Base-by-base conservation (phyloP, 129 eudicot genomes). In the Tanacetum coccineum region DNA sequence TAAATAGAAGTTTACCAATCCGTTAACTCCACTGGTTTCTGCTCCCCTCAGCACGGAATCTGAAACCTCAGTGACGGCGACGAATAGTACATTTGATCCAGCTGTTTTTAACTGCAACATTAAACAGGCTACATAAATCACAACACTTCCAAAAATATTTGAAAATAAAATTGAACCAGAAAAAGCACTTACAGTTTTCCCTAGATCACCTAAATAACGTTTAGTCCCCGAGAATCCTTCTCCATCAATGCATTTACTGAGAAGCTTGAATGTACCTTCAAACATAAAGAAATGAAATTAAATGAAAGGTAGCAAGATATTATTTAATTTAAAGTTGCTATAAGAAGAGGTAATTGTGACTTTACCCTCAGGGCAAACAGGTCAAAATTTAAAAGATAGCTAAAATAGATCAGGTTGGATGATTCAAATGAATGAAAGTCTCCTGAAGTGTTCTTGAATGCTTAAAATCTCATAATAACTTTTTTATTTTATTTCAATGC, bases 11-110 rank as follows among this genome's bases (percentile, higher is more conserved):
- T 57, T 32, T 49, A 94, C 99, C 97, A 94, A 77, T 76, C 99
- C 99, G 75, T 84, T 79, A 47, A 89, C 71, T 56, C 99, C 99
- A 77, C 70, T 94, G 44, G 93, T 70, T 78, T 94, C 96, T 63
- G 99, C 99, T 67, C 99, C 99, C 85, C 66, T 94, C 66, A 94
- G 87, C 70, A 89, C 87, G 14, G 99, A 81, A 71, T 94, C 99
- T 12, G 99, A 86, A 67, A 94, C 57, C 84, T 94, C 97, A 21
- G 99, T 94, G 30, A 87, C 82, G 11, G 96, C 93, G 75, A 88
- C 93, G 67, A 89, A 94, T 32, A 94, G 86, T 60, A 94, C 70
- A 78, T 89, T 94, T 49, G 97, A 94, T 62, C 99, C 99, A 59
- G 99, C 99, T 5, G 80, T 75, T 81, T 80, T 87, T 52, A 94